Base-by-base conservation (phyloP, 306 rosid species). In the Rosa rugosa region DNA sequence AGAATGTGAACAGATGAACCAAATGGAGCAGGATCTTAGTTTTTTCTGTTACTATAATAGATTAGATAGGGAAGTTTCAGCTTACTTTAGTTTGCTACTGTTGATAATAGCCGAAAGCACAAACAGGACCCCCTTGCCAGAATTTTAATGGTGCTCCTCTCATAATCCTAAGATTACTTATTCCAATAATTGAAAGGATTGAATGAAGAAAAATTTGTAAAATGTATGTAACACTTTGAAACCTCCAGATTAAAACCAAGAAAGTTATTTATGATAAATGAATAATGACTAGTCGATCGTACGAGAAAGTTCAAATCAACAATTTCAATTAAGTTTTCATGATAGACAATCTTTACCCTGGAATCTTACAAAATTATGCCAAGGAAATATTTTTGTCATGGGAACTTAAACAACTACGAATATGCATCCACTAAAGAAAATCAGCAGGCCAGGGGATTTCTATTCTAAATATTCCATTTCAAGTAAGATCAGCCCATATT, bases 401-500 rank as follows among this genome's bases (percentile, higher is more conserved):
- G 64, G 34, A 57, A 57, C 9, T 57, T 22, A 22, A 56, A 57
- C 63, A n/a, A 56, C 64, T 22, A 57, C 8, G 16, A 57, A 8
- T 11, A 57, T 57, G 63, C 62, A 54, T 54, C n/a, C 63, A 56
- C 63, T 56, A n/a, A 8, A 56, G 63, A 56, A 56, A 56, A 56
- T 54, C 25, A 54, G 46, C 31, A 2, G 63, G 31, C 31, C 63
- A 56, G 63, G 63, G 22, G 27, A 56, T 3, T n/a, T 56, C 31
- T 8, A 3, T 56, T 56, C 63, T n/a, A n/a, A n/a, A 56, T 3
- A n/a, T n/a, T 56, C 31, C 13, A 56, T 56, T 0, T n/a, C 27
- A 56, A 16, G 56, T 4, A 50, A 56, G 11, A 56, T 56, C 25
- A 20, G 10, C 63, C 27, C 10, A 56, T 17, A 1, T 8, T 2